phyloP scores from a whole-genome alignment of 192 early-diverging fungal genomes.

The Phlyctochytrium planicorne region DNA sequence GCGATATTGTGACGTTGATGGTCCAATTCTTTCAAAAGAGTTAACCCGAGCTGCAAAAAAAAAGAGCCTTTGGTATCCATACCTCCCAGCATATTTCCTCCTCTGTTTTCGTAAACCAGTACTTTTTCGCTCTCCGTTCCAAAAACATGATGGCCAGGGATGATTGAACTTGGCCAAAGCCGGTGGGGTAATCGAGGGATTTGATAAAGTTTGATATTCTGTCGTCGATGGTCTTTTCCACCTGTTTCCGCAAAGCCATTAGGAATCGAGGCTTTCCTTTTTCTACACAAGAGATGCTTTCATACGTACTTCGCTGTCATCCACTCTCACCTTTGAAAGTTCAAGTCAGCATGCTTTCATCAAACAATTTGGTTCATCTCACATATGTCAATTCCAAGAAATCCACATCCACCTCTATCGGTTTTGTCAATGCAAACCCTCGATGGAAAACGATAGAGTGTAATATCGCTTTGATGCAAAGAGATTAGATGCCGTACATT shows the following conservation, averaged over 20 bases:
- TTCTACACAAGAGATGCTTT: neutral
- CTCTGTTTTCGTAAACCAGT: slow-evolving; percentile 37
- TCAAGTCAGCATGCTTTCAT: neutral
- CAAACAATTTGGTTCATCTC: neutral
- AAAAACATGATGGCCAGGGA: slow-evolving; percentile 34
- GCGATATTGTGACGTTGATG: slow-evolving; percentile 22
- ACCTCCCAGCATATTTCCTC: slow-evolving; percentile 46
- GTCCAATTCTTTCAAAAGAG: slow-evolving; percentile 36
- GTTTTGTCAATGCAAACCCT: slow-evolving; percentile 35
- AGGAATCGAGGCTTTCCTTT: neutral
- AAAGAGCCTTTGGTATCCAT: neutral
- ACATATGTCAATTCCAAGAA: slow-evolving; percentile 39
- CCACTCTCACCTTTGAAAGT: slow-evolving; percentile 29
- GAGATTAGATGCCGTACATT: slow-evolving; percentile 4
- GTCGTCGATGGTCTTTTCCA: slow-evolving; percentile 35
- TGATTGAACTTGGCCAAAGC: neutral
- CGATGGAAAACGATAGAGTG: slow-evolving; percentile 48
- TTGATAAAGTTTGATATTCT: slow-evolving; percentile 26
- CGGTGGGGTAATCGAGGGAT: slow-evolving; percentile 20
- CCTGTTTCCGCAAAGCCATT: slow-evolving; percentile 2
- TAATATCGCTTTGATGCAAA: slow-evolving; percentile 29
- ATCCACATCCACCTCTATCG: slow-evolving; percentile 38
- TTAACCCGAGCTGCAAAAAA: neutral
- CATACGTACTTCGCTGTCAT: slow-evolving; percentile 28
- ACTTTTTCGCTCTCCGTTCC: slow-evolving; percentile 38